Percentiles rank a stretch among this genome's conserved stretches.
phyloP scores from a whole-genome alignment of 116 monocot genomes.

The Dioscorea cayenensis region DNA sequence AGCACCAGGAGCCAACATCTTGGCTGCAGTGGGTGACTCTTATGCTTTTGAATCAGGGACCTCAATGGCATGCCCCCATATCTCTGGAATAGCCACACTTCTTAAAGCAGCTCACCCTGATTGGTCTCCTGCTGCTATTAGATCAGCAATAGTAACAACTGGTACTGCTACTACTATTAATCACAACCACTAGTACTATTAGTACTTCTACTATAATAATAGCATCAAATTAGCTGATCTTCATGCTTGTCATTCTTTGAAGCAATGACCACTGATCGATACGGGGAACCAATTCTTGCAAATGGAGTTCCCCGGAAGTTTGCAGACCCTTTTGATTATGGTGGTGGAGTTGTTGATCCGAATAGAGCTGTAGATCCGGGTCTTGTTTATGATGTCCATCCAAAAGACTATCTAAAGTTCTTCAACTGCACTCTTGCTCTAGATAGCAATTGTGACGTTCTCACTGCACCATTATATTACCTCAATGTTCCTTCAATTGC shows the following conservation, averaged over 20 bases:
- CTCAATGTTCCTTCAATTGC: slow-evolving; percentile 63
- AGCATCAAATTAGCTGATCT: no score
- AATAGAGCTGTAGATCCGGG: slow-evolving; percentile 49
- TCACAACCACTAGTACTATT: not conserved
- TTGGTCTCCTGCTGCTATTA: slow-evolving; percentile 63
- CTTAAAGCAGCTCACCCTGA: slow-evolving; percentile 49
- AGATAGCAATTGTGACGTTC: no score
- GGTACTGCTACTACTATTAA: slow-evolving; percentile 12
- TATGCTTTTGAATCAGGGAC: slow-evolving; percentile 35
- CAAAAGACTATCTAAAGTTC: slow-evolving; percentile 39
- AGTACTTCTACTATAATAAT: not conserved
- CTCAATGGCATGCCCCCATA: slow-evolving; percentile 64
- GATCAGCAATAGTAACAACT: slow-evolving; percentile 58
- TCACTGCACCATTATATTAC: slow-evolving; percentile 2
- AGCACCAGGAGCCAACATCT: slow-evolving; percentile 45
- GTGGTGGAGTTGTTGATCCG: slow-evolving; percentile 58
- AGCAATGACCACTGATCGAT: slow-evolving; percentile 31
- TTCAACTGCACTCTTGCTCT: slow-evolving; percentile 11
- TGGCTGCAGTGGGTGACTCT: slow-evolving; percentile 25
- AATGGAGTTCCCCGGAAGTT: slow-evolving; percentile 38
- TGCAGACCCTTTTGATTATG: slow-evolving; percentile 66
- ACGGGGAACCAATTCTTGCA: slow-evolving; percentile 39
- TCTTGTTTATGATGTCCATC: slow-evolving; percentile 49
- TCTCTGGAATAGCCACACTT: slow-evolving; percentile 40
- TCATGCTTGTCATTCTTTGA: not conserved